Percentiles rank a stretch among this genome's conserved stretches.
Conservation (phyloP, 306 rosid species). For the Neltuma alba region DNA sequence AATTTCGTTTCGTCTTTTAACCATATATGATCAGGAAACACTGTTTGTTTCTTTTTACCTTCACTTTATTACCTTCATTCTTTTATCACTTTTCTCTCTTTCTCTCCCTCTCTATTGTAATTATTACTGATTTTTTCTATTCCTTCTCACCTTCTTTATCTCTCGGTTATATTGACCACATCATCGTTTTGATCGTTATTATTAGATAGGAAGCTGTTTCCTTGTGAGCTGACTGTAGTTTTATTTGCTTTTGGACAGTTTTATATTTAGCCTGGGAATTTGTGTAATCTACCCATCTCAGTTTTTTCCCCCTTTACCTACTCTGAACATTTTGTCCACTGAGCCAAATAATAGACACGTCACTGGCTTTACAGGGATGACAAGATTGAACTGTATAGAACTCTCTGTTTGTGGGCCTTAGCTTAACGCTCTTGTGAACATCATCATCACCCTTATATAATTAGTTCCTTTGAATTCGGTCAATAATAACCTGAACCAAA, state of each 20-base stretch:
- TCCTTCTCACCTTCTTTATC: neutral
- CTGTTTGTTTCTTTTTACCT: constrained; percentile 4
- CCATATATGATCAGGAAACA: neutral
- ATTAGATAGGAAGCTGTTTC: constrained; percentile 4
- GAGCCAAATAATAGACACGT: neutral
- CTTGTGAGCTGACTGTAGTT: neutral
- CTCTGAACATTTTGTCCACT: neutral
- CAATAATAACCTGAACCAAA: constrained; percentile 4
- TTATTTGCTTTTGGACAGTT: neutral
- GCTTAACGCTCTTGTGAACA: neutral
- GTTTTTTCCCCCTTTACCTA: neutral
- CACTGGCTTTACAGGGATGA: neutral
- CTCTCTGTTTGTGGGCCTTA: constrained; percentile 33
- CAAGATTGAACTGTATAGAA: neutral
- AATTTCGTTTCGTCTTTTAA: neutral
- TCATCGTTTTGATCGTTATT: neutral
- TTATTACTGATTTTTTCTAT: neutral
- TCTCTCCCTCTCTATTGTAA: neutral
- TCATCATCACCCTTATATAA: constrained; percentile 19
- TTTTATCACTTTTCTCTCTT: neutral
- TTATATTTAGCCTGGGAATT: neutral
- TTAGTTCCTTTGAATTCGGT: constrained; percentile 16
- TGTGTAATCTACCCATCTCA: neutral
- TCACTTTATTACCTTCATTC: neutral
- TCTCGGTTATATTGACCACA: constrained; percentile 17